Conservation (phyloP, 1,139 yeast species). For the Sugiyamaella castrensis region DNA sequence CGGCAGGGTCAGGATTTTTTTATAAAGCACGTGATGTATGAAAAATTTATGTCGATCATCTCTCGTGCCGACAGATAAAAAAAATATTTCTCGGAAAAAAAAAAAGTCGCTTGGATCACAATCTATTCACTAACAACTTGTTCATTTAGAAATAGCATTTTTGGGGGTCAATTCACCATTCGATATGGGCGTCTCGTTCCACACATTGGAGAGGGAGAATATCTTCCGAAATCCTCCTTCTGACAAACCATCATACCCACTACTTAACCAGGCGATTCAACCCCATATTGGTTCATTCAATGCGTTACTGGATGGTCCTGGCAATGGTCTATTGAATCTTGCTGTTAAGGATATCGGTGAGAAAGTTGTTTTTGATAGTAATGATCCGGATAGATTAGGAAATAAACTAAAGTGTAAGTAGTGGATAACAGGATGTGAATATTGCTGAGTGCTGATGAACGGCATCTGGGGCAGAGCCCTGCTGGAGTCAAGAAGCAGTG, state of each 20-base stretch:
- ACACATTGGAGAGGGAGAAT: slow-evolving; percentile 83
- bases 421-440: too few relatives aligned
- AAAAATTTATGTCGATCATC: too few relatives aligned
- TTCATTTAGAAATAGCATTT: not conserved
- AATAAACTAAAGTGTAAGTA: slow-evolving; percentile 58
- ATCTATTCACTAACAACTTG: not conserved
- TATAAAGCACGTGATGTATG: too few relatives aligned
- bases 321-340: slow-evolving; percentile 78
- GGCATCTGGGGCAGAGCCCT: too few relatives aligned
- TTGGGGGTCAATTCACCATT: not conserved
- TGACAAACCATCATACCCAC: slow-evolving; percentile 77
- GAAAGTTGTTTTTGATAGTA: slow-evolving; percentile 79
- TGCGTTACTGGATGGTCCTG: slow-evolving; percentile 82
- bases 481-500: too few relatives aligned
- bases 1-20: too few relatives aligned
- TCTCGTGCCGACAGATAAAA: too few relatives aligned
- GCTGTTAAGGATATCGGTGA: slow-evolving; percentile 88
- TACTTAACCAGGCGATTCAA: slow-evolving; percentile 80
- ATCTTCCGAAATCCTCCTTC: slow-evolving; percentile 87
- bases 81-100: too few relatives aligned
- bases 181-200: slow-evolving; percentile 49
- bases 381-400: slow-evolving; percentile 65
- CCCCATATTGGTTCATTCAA: slow-evolving; percentile 97
- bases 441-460: too few relatives aligned
- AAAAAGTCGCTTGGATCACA: too few relatives aligned